Percentiles rank a stretch among this genome's conserved stretches.
Evolutionary conservation across 331 rosid genomes (phyloP).

Genomic region (Quercus phellos): DNA sequence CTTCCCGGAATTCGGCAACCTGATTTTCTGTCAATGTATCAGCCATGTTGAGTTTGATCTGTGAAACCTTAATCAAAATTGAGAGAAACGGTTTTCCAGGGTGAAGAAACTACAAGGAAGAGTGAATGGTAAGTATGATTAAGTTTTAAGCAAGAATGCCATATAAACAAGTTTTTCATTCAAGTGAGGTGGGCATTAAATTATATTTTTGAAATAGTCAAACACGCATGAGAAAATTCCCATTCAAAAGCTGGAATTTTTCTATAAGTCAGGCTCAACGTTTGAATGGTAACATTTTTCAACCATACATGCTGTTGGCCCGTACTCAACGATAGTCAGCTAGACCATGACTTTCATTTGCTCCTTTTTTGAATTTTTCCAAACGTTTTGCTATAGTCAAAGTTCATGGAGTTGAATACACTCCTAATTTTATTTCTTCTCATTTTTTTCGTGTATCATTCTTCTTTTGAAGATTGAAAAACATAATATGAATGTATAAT

Average conservation of each 20-base stretch:
- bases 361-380: neutral
- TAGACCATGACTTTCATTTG: neutral
- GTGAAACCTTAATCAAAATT: neutral
- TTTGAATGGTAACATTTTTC: slow-evolving; percentile 21
- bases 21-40: slow-evolving; percentile 39
- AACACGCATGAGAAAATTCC: slow-evolving; percentile 22
- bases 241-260: slow-evolving; percentile 30
- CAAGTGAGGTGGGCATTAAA: too few relatives aligned
- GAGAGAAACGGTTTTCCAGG: neutral
- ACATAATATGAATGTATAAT: too few relatives aligned
- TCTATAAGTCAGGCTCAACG: slow-evolving; percentile 24
- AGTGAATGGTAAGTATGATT: neutral
- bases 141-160: neutral
- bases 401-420: neutral
- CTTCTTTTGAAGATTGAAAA: neutral
- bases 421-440: neutral
- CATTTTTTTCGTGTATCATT: too few relatives aligned
- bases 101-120: neutral
- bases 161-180: neutral
- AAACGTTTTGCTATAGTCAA: neutral
- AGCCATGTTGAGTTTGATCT: slow-evolving; percentile 20
- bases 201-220: slow-evolving; percentile 25
- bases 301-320: neutral
- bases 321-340: neutral
- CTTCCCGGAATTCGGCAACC: slow-evolving; percentile 47